A percentile compares a stretch with the other conserved stretches of the same genome.
phyloP scores from a whole-genome alignment of 768 basidiomycete genomes.

The Coprinopsis marcescibilis region DNA sequence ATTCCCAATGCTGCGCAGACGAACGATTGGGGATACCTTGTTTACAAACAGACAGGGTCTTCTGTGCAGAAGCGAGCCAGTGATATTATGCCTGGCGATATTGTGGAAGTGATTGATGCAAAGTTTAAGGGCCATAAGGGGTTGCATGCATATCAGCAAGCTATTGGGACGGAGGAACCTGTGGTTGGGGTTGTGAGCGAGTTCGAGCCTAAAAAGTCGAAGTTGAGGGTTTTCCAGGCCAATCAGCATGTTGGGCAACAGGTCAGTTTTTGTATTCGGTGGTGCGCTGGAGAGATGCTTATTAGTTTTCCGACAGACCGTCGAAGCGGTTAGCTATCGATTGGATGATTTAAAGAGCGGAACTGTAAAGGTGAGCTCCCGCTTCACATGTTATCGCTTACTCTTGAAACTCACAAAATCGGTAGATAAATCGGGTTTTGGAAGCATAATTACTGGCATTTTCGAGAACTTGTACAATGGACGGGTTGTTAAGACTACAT shows the following conservation, averaged over 20 bases:
- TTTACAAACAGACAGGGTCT: conserved; percentile 65
- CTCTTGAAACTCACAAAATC: neutral
- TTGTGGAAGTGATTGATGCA: conserved; percentile 70
- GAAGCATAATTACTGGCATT: conserved; percentile 28
- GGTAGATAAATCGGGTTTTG: conserved; percentile 36
- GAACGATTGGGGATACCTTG: conserved; percentile 62
- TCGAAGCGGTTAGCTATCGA: conserved; percentile 80
- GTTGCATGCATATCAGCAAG: conserved; percentile 65
- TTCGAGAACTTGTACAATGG: too few species aligned
- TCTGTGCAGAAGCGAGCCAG: conserved; percentile 67
- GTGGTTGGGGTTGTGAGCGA: conserved; percentile 75
- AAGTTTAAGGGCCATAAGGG: conserved; percentile 77
- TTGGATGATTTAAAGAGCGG: conserved; percentile 89
- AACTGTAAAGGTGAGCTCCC: conserved; percentile 54
- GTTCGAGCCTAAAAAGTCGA: conserved; percentile 82
- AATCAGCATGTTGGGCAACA: conserved; percentile 82
- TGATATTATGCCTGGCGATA: conserved; percentile 84
- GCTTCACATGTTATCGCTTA: conserved; percentile 7
- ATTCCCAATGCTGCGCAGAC: conserved; percentile 53
- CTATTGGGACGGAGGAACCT: conserved; percentile 43
- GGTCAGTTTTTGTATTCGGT: conserved; percentile 36
- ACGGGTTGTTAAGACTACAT: too few species aligned
- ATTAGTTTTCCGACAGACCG: conserved; percentile 28
- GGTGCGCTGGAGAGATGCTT: conserved; percentile 1
- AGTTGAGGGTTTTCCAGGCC: conserved; percentile 80